Base-by-base conservation (phyloP, 1,284 basidiomycete species). In the Cryptococcus jaspeensis region DNA sequence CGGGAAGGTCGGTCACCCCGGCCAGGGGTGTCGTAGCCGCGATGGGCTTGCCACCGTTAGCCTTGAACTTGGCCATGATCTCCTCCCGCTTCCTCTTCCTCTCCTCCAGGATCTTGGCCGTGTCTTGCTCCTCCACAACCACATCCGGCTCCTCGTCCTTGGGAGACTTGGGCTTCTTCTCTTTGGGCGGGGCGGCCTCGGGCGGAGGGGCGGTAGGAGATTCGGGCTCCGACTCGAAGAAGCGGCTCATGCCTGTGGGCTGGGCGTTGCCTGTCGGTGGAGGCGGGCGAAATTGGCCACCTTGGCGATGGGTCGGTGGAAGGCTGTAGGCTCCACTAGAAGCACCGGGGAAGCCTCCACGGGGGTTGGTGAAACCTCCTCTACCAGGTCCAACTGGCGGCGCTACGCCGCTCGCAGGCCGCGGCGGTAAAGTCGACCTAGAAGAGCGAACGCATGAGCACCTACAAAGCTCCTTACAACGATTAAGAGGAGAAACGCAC, bases 71-170 rank as follows among this genome's bases (percentile, higher is more conserved):
- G 55, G 90, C 90, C 58, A 92, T 80, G 53, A 96, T 92, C 22
- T 89, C 91, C 64, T 87, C 86, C 40, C 92, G 85, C 65, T 85
- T 87, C 25, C 87, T 86, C 35, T 88, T 83, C n/a, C 90, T 83
- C 55, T 86, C 88, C 43, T 87, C 90, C 22, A 92, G 80, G 4
- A 87, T 79, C 56, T 86, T 83, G 69, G 91, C 89, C 2, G 87
- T 81, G 20, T 87, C 84, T 11, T 82, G 81, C 32, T 84, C 83
- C 7, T 81, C 77, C 1, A 71, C 51, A 5, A 64, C 57, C 1
- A 82, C 77, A 3, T 62, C 61, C 13, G 65, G 57, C 32, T 70
- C 65, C 36, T 85, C 66, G 22, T 53, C 58, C 50, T 58, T 53
- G 42, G 66, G 25, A 7, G 45, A n/a, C 20, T 52, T 44, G 22